Base-by-base conservation (phyloP, 495 filamentous ascomycete genomes). In the Aspergillus kassunensis region DNA sequence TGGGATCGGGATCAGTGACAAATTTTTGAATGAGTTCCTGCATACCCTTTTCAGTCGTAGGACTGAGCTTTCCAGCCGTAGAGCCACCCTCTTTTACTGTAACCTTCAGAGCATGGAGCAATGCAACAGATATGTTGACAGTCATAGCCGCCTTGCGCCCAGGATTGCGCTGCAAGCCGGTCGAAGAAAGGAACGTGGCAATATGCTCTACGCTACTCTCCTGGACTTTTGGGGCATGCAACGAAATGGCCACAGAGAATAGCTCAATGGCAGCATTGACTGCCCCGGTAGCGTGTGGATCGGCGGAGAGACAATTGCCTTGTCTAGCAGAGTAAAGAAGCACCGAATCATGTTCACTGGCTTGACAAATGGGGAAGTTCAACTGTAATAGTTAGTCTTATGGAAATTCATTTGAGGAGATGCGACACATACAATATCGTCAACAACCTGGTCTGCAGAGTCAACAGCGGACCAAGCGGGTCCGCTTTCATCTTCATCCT, bases 151-250 rank as follows among this genome's bases (percentile, higher is more conserved):
- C 85, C 63, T 87, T 95, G 36, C 93, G 77, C 21, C 91, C 91
- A 18, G 86, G 88, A 57, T 97, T 91, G 49, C 91, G 81, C 55
- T 95, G 90, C 15, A 97, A 74, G 35, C 75, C 81, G 1, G 81
- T 80, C 10, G 91, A 88, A 5, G 89, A 85, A 4, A 95, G 72
- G 55, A 91, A 95, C 0, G 89, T 92, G 4, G 89, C 82, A 39
- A 99, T 80, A 59, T 97, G 95, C 62, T 97, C 95, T 8, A 97
- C 77, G 19, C 92, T 88, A 60, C 93, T 95, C 64, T 97, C 93
- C 61, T 99, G 93, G 10, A 99, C 88, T 57, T 90, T 95, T 2
- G 90, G 76, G 0, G 86, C 84, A 27, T 95, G 92, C 10, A 96
- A 73, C 12, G 93, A 89, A 42, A 97, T 83, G 27, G 89, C 87